phyloP scores from a whole-genome alignment of 495 filamentous ascomycete genomes.

The Xylaria sp. region DNA sequence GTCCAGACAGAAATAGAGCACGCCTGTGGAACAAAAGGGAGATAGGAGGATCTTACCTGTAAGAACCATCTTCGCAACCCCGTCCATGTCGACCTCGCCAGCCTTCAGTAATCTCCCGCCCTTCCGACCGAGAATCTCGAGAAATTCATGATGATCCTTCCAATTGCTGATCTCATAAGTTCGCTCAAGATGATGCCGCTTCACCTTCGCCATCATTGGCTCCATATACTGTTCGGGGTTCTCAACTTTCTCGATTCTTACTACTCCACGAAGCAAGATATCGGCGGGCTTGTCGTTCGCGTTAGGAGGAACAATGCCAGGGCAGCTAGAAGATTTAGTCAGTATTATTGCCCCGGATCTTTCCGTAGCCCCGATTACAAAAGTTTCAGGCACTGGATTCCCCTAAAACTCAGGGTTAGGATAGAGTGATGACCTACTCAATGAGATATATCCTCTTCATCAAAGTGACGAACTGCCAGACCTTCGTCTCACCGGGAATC shows the following conservation, averaged over 20 bases:
- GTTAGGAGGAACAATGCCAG: conserved; percentile 91
- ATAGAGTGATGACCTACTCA: conserved; percentile 52
- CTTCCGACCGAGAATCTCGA: conserved; percentile 87
- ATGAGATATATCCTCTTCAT: conserved; percentile 98
- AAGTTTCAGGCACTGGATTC: background rate
- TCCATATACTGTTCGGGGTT: conserved; percentile 95
- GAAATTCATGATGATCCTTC: conserved; percentile 76
- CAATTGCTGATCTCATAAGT: conserved; percentile 88
- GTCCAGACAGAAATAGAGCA: background rate
- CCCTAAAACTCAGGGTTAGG: background rate
- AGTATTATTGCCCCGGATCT: background rate
- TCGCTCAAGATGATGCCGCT: conserved; percentile 85
- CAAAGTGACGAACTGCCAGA: conserved; percentile 96
- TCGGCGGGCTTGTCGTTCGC: conserved; percentile 81
- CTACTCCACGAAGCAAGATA: conserved; percentile 89
- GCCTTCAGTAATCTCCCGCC: conserved; percentile 84
- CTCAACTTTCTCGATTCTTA: conserved; percentile 92
- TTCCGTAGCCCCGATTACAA: background rate
- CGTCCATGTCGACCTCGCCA: conserved; percentile 91
- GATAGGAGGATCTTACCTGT: conserved; percentile 49
- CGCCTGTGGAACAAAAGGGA: background rate
- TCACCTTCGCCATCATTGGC: conserved; percentile 78
- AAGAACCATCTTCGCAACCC: conserved; percentile 91
- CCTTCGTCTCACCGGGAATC: conserved; percentile 93
- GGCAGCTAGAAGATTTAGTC: conserved; percentile 58